Evolutionary conservation across 768 basidiomycete species (phyloP), one percentile per base, ranked within the genome.

Genomic region (Lentinula detonsa): DNA sequence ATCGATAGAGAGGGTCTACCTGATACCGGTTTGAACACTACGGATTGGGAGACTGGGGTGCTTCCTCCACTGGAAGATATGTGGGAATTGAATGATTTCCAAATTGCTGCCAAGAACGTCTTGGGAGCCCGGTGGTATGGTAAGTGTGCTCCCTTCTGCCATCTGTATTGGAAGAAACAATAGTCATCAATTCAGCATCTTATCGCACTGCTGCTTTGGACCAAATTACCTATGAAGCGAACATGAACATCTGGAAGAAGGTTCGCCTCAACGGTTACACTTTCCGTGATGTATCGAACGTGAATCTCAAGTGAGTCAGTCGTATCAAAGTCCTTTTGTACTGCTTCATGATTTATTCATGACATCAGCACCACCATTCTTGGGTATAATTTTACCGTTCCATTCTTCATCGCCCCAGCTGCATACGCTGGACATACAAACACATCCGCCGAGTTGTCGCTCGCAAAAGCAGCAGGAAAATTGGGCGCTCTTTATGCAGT

Each of bases 341-440:
- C 37, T 13, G 37, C 28, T 8, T 34, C 18, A 18, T 16, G 39
- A 16, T 8, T 18, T 11, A 35, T 39, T 15, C 18, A 39, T 39
- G 37, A 3, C 13, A 39, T 16, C 11, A 69, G 67, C 28, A 70
- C 70, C 5, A 66, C 67, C 18, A 69, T 72, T 33, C 59, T 70
- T 16, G 70, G 70, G 3, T 64, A 67, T 59, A 68, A 67, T 33
- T 71, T 69, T 40, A 62, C 66, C 3, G 65, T 78, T 5, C 81
- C 81, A 8, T 68, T 81, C 59, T 80, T 76, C 64, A 76, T 79
- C 62, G 74, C 77, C 0, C 79, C 79, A 5, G 77, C 79, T 8
- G 79, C 77, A 15, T 60, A 71, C 11, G 72, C 72, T 0, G 66
- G 70, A 0, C 69, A 78, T 18, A 78, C 79, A 2, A 77, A 80